Percentiles rank a stretch among this genome's conserved stretches.
These are phyloP conservation scores for Leccinum proximum DNA, from an alignment of 1,284 basidiomycete species.

Conservation along the genomic window DNA sequence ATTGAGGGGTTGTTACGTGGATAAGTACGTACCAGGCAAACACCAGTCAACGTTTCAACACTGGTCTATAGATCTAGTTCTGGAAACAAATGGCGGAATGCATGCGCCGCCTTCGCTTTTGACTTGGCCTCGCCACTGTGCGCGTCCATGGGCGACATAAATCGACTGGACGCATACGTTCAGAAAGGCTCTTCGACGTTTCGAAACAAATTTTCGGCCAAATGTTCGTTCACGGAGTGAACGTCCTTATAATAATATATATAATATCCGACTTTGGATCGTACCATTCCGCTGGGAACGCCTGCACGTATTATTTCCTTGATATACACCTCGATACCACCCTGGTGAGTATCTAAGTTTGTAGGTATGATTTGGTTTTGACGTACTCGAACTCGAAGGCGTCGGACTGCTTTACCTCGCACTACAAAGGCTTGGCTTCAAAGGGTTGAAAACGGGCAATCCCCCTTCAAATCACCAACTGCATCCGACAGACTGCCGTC, in stretches of 20 bases:
- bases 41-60: too few relatives aligned
- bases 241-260: slow-evolving; percentile 50
- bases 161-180: slow-evolving; percentile 4
- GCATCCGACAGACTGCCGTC: slow-evolving; percentile 82
- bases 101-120: slow-evolving; percentile 43
- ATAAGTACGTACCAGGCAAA: too few relatives aligned
- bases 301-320: slow-evolving; percentile 91
- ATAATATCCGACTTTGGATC: slow-evolving; percentile 68
- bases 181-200: slow-evolving; percentile 77
- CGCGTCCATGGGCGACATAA: too few relatives aligned
- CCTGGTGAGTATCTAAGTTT: slow-evolving; percentile 46
- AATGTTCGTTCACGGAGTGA: slow-evolving; percentile 85
- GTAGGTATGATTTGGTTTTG: slow-evolving; percentile 2
- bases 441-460: slow-evolving; percentile 79
- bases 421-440: slow-evolving; percentile 55
- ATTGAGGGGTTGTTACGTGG: too few relatives aligned
- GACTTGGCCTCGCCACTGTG: slow-evolving; percentile 11
- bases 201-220: slow-evolving; percentile 93
- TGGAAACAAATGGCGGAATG: slow-evolving; percentile 84
- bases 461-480: slow-evolving; percentile 71
- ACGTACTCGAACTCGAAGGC: slow-evolving; percentile 42
- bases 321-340: slow-evolving; percentile 96
- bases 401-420: slow-evolving; percentile 83
- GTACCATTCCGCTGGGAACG: slow-evolving; percentile 67
- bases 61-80: too few relatives aligned